A percentile compares a stretch with the other conserved stretches of the same genome.
Evolutionary conservation across 805 yeast species (phyloP).

Genomic region (Ogataea trehalophila): DNA sequence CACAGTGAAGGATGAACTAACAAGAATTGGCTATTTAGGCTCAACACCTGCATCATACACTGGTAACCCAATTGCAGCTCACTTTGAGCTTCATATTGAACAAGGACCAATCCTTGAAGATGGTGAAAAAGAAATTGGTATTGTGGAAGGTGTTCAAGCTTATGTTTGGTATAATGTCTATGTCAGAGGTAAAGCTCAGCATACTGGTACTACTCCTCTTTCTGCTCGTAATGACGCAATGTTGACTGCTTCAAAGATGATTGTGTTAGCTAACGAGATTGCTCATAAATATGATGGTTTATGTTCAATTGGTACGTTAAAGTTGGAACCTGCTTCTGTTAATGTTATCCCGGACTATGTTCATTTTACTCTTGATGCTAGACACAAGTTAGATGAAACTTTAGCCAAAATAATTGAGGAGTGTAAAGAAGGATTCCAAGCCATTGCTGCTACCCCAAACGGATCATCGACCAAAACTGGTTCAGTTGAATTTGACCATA

Average conservation of each 20-base stretch:
- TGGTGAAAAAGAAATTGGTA: constrained; percentile 51
- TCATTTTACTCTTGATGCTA: constrained; percentile 53
- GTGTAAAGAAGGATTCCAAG: constrained; percentile 33
- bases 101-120: constrained; percentile 71
- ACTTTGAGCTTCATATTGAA: constrained; percentile 72
- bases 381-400: constrained; percentile 47
- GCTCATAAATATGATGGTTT: constrained; percentile 50
- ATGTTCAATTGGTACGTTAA: constrained; percentile 55
- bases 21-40: constrained; percentile 62
- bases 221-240: constrained; percentile 56
- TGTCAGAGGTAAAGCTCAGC: constrained; percentile 62
- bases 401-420: constrained; percentile 35
- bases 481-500: constrained; percentile 35
- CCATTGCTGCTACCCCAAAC: constrained; percentile 33
- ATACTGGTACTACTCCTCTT: constrained; percentile 73
- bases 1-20: constrained; percentile 49
- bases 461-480: constrained; percentile 28
- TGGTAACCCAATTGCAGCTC: constrained; percentile 56
- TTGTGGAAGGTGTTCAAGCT: constrained; percentile 65
- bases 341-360: constrained; percentile 66
- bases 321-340: constrained; percentile 53
- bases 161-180: constrained; percentile 55
- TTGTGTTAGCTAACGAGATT: constrained; percentile 49
- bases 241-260: constrained; percentile 53
- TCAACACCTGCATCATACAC: constrained; percentile 41